Conservation (phyloP, 495 filamentous ascomycete genomes). For the Thermothielavioides terrestris region DNA sequence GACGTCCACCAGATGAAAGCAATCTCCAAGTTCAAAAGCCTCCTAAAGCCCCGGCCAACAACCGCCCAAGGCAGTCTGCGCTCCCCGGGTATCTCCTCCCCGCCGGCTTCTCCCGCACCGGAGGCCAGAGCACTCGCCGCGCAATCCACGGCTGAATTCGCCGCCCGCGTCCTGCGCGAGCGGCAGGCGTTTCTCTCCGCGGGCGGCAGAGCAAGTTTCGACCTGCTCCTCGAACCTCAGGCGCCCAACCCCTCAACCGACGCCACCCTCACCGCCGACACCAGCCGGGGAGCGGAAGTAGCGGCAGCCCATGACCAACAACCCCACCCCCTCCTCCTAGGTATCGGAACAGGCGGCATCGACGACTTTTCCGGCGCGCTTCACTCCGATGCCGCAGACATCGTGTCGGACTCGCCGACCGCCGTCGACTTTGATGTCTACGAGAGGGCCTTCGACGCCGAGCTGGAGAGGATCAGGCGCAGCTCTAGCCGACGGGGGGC, state of each 20-base stretch:
- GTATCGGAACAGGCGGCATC: slow-evolving; percentile 56
- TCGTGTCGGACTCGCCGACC: slow-evolving; percentile 74
- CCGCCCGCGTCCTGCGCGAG: slow-evolving; percentile 30
- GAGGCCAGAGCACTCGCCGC: slow-evolving; percentile 1
- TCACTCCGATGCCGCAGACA: slow-evolving; percentile 8
- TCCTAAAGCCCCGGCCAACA: slow-evolving; percentile 16
- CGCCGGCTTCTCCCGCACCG: slow-evolving; percentile 20
- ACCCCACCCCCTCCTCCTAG: slow-evolving; percentile 50
- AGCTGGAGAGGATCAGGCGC: slow-evolving; percentile 62
- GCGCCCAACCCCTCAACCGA: background rate
- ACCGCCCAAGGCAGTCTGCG: slow-evolving; percentile 4
- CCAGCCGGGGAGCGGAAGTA: background rate
- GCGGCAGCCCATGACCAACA: background rate
- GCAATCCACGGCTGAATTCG: slow-evolving; percentile 32
- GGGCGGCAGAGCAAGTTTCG: slow-evolving; percentile 33
- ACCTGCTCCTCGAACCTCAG: slow-evolving; percentile 13
- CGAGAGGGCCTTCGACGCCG: slow-evolving; percentile 73
- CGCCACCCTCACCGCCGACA: background rate
- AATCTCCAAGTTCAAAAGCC: slow-evolving; percentile 71
- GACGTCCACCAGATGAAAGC: slow-evolving; percentile 67
- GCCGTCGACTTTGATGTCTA: slow-evolving; percentile 79
- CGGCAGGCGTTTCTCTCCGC: slow-evolving; percentile 29
- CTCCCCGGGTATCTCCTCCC: slow-evolving; percentile 24
- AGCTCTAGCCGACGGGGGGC: slow-evolving; percentile 13
- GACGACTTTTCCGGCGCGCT: slow-evolving; percentile 24